These are phyloP conservation scores for Dendrobium chrysotoxum DNA, from an alignment of 106 monocot genomes.

Conservation along the genomic window DNA sequence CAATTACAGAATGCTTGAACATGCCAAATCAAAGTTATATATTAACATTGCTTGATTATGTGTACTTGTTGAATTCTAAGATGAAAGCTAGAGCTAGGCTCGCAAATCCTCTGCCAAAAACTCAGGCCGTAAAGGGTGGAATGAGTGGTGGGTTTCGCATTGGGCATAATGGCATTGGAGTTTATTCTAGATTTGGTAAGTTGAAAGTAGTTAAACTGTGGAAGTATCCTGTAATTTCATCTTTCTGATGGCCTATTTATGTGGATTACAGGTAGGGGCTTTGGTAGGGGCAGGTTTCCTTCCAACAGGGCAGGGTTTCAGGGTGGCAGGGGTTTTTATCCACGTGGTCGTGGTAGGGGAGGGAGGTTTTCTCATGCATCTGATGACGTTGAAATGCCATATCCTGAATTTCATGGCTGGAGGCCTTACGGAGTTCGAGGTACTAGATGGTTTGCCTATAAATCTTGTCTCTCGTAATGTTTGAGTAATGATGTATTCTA, in stretches of 20 bases:
- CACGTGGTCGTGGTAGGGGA: conserved; percentile 45
- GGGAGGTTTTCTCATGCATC: conserved; percentile 38
- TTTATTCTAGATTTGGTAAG: conserved; percentile 53
- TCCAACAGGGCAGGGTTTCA: conserved; percentile 45
- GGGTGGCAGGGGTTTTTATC: conserved; percentile 41
- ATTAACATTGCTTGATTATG: not conserved
- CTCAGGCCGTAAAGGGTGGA: conserved; percentile 73
- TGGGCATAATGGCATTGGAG: conserved; percentile 31
- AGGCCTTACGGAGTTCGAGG: conserved; percentile 50
- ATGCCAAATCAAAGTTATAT: not conserved
- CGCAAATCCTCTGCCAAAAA: conserved; percentile 73
- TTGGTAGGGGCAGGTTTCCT: conserved; percentile 54
- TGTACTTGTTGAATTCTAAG: conserved; percentile 18
- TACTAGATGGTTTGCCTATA: conserved; percentile 8
- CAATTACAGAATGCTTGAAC: not conserved
- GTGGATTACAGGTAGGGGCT: conserved; percentile 46
- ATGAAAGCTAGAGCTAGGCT: conserved; percentile 67
- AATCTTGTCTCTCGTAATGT: not conserved
- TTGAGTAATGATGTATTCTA: not conserved
- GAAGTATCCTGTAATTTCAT: conserved; percentile 5
- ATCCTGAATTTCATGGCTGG: conserved; percentile 40
- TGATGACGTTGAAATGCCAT: conserved; percentile 21
- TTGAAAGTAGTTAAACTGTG: not conserved
- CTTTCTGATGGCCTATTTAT: not conserved
- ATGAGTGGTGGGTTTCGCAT: conserved; percentile 78